phyloP scores from a whole-genome alignment of 768 basidiomycete species.

The Hemileccinum rubropunctum region DNA sequence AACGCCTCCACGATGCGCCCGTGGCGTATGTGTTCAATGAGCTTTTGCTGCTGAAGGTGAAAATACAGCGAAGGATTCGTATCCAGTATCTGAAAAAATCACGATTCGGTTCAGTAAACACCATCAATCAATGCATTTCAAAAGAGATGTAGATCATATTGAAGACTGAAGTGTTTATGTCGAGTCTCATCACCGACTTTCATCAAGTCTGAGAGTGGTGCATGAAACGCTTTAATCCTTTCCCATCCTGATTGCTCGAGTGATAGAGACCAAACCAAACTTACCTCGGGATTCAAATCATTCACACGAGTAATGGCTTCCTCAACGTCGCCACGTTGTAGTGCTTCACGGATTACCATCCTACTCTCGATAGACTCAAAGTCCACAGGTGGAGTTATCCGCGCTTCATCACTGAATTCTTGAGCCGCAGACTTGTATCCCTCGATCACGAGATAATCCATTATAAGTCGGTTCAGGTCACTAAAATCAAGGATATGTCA shows the following conservation, averaged over 20 bases:
- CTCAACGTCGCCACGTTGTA: constrained; percentile 92
- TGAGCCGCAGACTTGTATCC: constrained; percentile 96
- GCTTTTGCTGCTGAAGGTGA: constrained; percentile 90
- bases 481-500: constrained; percentile 43
- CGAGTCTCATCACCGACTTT: constrained; percentile 80
- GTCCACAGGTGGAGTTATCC: constrained; percentile 73
- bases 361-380: constrained; percentile 91
- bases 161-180: constrained; percentile 93
- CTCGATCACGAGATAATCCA: constrained; percentile 97
- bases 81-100: constrained; percentile 79
- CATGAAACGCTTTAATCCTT: constrained; percentile 94
- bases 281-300: constrained; percentile 95
- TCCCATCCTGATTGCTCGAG: constrained; percentile 17
- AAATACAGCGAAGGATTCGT: constrained; percentile 93
- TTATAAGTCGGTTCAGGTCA: constrained; percentile 90
- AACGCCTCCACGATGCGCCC: constrained; percentile 78
- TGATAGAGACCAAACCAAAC: constrained; percentile 40
- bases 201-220: constrained; percentile 90
- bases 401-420: constrained; percentile 89
- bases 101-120: constrained; percentile 16
- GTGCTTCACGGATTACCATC: constrained; percentile 90
- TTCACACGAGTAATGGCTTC: constrained; percentile 95
- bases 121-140: background rate
- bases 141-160: constrained; percentile 65
- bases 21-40: constrained; percentile 92